A percentile compares a stretch with the other conserved stretches of the same genome.
Evolutionary conservation across 2,329 filamentous ascomycete genomes (phyloP).

Genomic region (Cladosporium sp.): DNA sequence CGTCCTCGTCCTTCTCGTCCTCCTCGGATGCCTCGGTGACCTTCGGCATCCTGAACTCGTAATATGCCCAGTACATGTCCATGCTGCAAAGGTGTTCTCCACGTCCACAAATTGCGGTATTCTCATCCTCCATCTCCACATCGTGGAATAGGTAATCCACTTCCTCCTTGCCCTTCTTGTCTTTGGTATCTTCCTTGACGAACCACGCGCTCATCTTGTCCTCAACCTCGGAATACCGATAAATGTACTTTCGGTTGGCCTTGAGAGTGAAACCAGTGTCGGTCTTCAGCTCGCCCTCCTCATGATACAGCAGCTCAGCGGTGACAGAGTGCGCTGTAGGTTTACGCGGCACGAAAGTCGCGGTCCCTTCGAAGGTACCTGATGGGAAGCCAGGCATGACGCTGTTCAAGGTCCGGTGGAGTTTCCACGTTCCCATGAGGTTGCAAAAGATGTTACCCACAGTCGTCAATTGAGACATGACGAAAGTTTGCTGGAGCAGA

Average conservation of each 20-base stretch:
- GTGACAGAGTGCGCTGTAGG: slow-evolving; percentile 26
- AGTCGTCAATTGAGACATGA: slow-evolving; percentile 9
- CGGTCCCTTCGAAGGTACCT: slow-evolving; percentile 33
- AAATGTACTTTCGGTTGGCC: slow-evolving; percentile 66
- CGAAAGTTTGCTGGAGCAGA: neutral
- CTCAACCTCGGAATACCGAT: slow-evolving; percentile 61
- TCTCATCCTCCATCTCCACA: slow-evolving; percentile 54
- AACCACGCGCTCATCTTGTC: slow-evolving; percentile 73
- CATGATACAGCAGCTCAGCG: slow-evolving; percentile 32
- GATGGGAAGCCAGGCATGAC: slow-evolving; percentile 31
- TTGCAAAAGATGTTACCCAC: slow-evolving; percentile 29
- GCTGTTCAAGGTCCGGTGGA: slow-evolving; percentile 30
- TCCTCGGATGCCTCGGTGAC: slow-evolving; percentile 19
- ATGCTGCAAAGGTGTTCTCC: slow-evolving; percentile 67
- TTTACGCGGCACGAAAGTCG: slow-evolving; percentile 30
- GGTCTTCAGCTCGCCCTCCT: slow-evolving; percentile 33
- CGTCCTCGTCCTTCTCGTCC: slow-evolving; percentile 14
- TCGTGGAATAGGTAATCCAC: slow-evolving; percentile 74
- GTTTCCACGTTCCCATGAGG: slow-evolving; percentile 32
- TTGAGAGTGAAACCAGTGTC: slow-evolving; percentile 46
- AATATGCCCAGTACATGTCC: slow-evolving; percentile 68
- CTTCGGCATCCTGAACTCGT: slow-evolving; percentile 53
- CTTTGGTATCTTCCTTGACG: slow-evolving; percentile 59
- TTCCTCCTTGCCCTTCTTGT: slow-evolving; percentile 32
- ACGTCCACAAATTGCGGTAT: slow-evolving; percentile 55